These are phyloP conservation scores for Closterium sp. DNA, from an alignment of 139 green algal genomes.

Conservation along the genomic window DNA sequence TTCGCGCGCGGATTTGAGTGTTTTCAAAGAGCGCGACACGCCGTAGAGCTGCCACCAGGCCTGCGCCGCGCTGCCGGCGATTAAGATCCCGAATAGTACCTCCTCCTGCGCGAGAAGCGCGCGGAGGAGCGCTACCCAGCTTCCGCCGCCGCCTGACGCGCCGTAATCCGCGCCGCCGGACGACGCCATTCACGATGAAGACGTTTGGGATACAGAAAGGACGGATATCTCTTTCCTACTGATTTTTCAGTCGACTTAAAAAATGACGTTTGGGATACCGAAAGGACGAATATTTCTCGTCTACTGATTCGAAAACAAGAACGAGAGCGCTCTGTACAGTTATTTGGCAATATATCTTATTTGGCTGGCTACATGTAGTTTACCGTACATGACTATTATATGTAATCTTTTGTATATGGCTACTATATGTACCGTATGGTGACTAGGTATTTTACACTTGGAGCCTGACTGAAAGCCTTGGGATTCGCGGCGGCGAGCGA, in stretches of 20 bases:
- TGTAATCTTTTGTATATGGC: not conserved
- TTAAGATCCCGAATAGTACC: not conserved
- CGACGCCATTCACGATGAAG: not conserved
- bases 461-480: too few species aligned
- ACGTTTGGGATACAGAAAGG: too few species aligned
- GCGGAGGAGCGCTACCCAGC: not conserved
- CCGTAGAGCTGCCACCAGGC: not conserved
- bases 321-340: too few species aligned
- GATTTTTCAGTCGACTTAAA: too few species aligned
- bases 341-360: too few species aligned
- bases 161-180: not conserved
- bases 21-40: not conserved
- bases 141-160: not conserved
- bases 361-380: not conserved
- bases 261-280: too few species aligned
- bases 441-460: too few species aligned
- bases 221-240: too few species aligned
- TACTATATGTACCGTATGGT: too few species aligned
- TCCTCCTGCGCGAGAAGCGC: not conserved
- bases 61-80: not conserved
- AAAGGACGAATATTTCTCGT: too few species aligned
- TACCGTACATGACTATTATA: not conserved
- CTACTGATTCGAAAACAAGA: too few species aligned
- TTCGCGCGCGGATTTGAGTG: not conserved
- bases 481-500: too few species aligned